These are phyloP conservation scores for Chaetomium tenue DNA, from an alignment of 495 filamentous ascomycete species.

Conservation along the genomic window DNA sequence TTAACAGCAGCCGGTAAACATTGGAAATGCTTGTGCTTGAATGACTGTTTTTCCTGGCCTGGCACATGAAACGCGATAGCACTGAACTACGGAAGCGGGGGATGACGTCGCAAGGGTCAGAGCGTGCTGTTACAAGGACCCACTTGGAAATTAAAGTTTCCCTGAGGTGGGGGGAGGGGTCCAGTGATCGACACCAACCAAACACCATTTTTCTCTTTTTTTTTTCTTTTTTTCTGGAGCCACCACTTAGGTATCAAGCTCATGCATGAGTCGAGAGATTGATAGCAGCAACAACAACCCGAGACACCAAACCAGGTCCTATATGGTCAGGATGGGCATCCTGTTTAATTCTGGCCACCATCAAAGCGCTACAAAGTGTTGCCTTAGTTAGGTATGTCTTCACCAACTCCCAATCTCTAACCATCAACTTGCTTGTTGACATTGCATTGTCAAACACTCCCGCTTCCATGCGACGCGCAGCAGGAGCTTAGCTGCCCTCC, in stretches of 20 bases:
- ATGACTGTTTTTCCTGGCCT: neutral
- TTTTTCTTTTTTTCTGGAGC: too few species aligned
- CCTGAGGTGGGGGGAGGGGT: neutral
- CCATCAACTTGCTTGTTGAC: too few species aligned
- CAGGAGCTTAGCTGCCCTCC: conserved; percentile 6
- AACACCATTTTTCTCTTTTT: neutral
- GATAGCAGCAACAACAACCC: too few species aligned
- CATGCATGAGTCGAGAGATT: too few species aligned
- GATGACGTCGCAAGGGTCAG: conserved; percentile 12
- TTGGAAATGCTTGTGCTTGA: neutral
- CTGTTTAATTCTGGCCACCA: too few species aligned
- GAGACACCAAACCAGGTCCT: too few species aligned
- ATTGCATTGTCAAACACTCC: too few species aligned
- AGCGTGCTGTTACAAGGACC: neutral
- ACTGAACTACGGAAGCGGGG: neutral
- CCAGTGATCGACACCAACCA: neutral
- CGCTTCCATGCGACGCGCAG: conserved; percentile 11
- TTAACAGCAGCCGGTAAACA: neutral
- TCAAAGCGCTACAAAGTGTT: too few species aligned
- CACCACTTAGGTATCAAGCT: too few species aligned
- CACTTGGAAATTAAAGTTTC: conserved; percentile 1
- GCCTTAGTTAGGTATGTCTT: too few species aligned
- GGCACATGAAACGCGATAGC: conserved; percentile 6
- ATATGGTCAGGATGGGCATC: too few species aligned
- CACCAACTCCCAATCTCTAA: too few species aligned